Evolutionary conservation across 148 eudicot species (phyloP).

Genomic region (Rhododendron mucronatum): DNA sequence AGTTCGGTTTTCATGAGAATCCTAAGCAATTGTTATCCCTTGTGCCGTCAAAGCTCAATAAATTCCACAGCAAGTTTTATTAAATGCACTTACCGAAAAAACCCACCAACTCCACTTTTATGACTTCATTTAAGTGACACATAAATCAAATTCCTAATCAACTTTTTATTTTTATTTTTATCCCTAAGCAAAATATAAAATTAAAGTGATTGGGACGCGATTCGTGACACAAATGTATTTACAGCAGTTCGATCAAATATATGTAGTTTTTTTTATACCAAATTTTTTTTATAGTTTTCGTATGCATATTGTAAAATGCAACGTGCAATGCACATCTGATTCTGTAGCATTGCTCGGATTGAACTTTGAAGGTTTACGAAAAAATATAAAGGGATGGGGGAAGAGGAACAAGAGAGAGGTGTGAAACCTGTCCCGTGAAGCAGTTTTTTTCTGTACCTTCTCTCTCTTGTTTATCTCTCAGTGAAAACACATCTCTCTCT

Average conservation of each 20-base stretch:
- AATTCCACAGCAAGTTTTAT: neutral
- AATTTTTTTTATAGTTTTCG: too few species aligned
- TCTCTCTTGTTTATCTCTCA: neutral
- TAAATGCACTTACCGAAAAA: neutral
- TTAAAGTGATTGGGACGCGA: neutral
- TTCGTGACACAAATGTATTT: neutral
- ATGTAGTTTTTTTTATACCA: neutral
- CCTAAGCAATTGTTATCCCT: neutral
- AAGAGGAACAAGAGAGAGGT: neutral
- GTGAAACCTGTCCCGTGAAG: slow-evolving; percentile 29
- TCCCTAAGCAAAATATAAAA: neutral
- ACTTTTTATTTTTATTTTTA: neutral
- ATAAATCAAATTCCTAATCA: neutral
- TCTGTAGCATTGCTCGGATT: too few species aligned
- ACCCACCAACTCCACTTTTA: neutral
- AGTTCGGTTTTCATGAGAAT: neutral
- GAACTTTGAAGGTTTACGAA: too few species aligned
- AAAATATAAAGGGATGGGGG: too few species aligned
- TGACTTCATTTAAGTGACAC: neutral
- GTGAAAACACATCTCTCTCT: slow-evolving; percentile 2
- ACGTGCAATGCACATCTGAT: too few species aligned
- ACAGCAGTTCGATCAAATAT: neutral
- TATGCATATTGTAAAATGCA: neutral
- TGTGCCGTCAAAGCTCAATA: neutral
- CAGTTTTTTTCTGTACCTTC: slow-evolving; percentile 6